These are phyloP conservation scores for Patellifolia procumbens DNA, from an alignment of 179 eudicot species.

Conservation along the genomic window DNA sequence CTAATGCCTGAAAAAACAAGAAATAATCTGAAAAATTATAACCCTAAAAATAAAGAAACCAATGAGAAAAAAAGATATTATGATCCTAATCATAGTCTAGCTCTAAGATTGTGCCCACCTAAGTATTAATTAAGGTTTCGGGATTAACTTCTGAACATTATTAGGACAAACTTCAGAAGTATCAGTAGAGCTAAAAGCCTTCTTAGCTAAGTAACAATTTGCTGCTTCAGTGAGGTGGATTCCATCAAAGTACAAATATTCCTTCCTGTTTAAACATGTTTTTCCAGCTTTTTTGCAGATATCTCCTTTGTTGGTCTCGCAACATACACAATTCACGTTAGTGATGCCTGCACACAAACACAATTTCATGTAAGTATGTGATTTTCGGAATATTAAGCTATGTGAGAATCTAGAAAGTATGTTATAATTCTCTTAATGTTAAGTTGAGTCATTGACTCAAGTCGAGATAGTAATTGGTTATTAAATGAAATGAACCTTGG, in stretches of 20 bases:
- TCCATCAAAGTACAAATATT: constrained; percentile 22
- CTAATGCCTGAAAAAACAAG: no score
- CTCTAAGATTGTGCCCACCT: background rate
- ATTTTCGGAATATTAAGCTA: no score
- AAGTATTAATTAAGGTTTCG: background rate
- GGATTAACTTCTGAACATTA: constrained; percentile 8
- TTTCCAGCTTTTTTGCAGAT: constrained; percentile 12
- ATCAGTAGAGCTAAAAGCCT: constrained; percentile 8
- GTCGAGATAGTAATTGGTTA: no score
- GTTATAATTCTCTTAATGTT: no score
- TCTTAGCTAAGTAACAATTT: constrained; percentile 6
- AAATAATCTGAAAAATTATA: no score
- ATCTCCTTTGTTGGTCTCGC: background rate
- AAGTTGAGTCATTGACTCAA: no score
- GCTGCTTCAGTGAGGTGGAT: constrained; percentile 23
- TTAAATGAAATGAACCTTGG: no score
- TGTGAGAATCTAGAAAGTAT: no score
- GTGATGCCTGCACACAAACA: background rate
- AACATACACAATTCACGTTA: constrained; percentile 12
- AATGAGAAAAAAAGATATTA: no score
- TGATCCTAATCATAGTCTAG: no score
- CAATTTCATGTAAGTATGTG: no score
- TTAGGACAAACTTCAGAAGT: background rate
- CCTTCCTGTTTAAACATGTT: constrained; percentile 12
- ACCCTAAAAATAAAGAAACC: no score